Conservation (phyloP, 441 rosid genomes). For the Euphorbia neoarborescens region DNA sequence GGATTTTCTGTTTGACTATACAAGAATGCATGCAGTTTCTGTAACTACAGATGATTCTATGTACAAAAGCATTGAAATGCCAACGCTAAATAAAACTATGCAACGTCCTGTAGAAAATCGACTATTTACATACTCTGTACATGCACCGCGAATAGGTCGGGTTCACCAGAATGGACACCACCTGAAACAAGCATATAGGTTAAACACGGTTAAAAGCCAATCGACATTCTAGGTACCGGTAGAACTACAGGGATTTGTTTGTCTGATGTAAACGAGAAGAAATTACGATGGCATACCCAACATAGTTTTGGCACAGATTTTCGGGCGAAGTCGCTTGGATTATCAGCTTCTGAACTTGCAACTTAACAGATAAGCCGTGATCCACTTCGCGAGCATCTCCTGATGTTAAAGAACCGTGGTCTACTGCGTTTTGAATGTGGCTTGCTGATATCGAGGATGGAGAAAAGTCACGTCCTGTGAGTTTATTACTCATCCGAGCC, state of each 20-base stretch:
- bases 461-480: constrained; percentile 91
- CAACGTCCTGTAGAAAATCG: not conserved
- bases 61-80: constrained; percentile 4
- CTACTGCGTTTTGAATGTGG: constrained; percentile 44
- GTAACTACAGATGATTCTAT: not conserved
- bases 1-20: constrained; percentile 1
- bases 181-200: constrained; percentile 32
- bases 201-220: not conserved
- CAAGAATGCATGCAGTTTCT: not conserved
- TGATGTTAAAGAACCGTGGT: constrained; percentile 57
- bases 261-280: not conserved
- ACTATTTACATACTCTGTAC: constrained; percentile 19
- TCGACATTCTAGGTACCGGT: too few species aligned
- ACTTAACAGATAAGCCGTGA: constrained; percentile 80
- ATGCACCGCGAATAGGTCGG: constrained; percentile 6
- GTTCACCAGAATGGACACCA: constrained; percentile 97
- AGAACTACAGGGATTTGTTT: not conserved
- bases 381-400: constrained; percentile 89
- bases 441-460: constrained; percentile 41
- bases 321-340: constrained; percentile 81
- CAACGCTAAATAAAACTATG: not conserved
- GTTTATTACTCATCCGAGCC: constrained; percentile 92
- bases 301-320: constrained; percentile 92
- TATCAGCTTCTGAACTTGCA: constrained; percentile 93
- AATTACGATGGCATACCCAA: constrained; percentile 53